Percentiles rank a stretch among this genome's conserved stretches.
Evolutionary conservation across 805 yeast species (phyloP).

Genomic region (Metahyphopichia silvanorum): DNA sequence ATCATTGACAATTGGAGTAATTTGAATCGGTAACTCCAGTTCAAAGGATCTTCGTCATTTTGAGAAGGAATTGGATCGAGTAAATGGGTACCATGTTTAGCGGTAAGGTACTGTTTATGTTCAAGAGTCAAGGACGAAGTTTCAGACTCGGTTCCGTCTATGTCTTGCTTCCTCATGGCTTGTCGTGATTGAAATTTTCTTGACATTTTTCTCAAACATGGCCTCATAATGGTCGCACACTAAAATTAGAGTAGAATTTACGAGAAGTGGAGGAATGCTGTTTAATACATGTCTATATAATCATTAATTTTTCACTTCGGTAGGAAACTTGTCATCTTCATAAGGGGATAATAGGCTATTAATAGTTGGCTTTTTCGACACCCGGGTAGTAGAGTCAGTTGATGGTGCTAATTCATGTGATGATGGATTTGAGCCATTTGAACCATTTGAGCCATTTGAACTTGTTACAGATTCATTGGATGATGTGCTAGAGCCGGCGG

Average conservation of each 20-base stretch:
- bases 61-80: constrained; percentile 11
- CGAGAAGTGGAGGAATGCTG: not conserved
- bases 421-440: constrained; percentile 3
- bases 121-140: no score
- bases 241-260: no score
- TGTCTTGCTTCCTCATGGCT: no score
- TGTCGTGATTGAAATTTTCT: no score
- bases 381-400: not conserved
- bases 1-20: constrained; percentile 10
- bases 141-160: no score
- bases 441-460: constrained; percentile 11
- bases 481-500: constrained; percentile 4
- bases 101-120: constrained; percentile 6
- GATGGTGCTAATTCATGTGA: constrained; percentile 11
- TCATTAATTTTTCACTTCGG: constrained; percentile 1
- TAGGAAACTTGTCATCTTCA: constrained; percentile 10
- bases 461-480: constrained; percentile 13
- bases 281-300: not conserved
- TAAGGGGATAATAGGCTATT: constrained; percentile 27
- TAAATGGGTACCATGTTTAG: constrained; percentile 10
- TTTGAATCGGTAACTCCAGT: constrained; percentile 10
- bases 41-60: constrained; percentile 14
- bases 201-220: no score
- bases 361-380: constrained; percentile 27
- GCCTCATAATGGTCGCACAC: no score